These are phyloP conservation scores for Yamadazyma membranifaciens DNA, from an alignment of 1,139 yeast genomes.

Conservation along the genomic window DNA sequence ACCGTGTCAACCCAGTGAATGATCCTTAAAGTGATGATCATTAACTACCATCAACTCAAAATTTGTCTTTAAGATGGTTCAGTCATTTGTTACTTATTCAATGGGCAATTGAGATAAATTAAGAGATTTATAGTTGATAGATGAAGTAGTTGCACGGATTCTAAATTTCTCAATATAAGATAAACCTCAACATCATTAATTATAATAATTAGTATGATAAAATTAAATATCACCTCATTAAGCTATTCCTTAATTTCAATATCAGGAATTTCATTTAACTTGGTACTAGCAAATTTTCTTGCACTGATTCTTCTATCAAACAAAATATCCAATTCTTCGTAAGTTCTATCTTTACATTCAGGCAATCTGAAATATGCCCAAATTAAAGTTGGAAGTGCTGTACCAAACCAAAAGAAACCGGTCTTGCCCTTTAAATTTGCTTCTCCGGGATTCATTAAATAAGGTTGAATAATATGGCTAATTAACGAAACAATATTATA, in stretches of 20 bases:
- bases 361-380: constrained; percentile 22
- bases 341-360: constrained; percentile 21
- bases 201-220: not conserved
- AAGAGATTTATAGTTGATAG: no score
- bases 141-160: no score
- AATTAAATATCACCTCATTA: not conserved
- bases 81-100: no score
- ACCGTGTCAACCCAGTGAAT: no score
- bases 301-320: constrained; percentile 18
- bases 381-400: constrained; percentile 20
- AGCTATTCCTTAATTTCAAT: constrained; percentile 6
- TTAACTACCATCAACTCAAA: no score
- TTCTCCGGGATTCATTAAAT: constrained; percentile 20
- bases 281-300: constrained; percentile 10
- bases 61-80: no score
- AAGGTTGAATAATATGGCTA: constrained; percentile 19
- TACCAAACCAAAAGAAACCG: constrained; percentile 36
- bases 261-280: constrained; percentile 8
- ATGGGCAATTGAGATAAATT: no score
- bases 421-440: constrained; percentile 22
- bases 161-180: no score
- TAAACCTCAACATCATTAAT: no score
- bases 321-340: constrained; percentile 20
- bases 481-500: constrained; percentile 17
- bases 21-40: no score